Conservation (phyloP, 148 eudicot species). For the Fagopyrum tataricum region DNA sequence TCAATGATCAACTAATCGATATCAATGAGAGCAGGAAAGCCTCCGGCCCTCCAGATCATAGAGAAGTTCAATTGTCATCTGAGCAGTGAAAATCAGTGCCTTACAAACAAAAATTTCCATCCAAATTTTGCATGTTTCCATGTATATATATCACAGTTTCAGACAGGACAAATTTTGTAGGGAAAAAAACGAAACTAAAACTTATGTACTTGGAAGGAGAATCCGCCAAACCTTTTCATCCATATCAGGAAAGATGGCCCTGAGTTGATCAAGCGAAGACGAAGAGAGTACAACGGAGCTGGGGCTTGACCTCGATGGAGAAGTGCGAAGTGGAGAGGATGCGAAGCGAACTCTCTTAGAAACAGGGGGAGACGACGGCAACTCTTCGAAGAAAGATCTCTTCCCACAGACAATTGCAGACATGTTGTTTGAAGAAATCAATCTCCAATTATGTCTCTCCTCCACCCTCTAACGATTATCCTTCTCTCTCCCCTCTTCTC, state of each 20-base stretch:
- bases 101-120: background rate
- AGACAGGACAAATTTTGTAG: no score
- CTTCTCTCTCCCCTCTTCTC: background rate
- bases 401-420: constrained; percentile 14
- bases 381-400: constrained; percentile 59
- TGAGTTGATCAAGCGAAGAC: constrained; percentile 47
- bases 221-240: constrained; percentile 51
- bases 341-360: constrained; percentile 46
- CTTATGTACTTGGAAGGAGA: background rate
- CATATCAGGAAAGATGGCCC: constrained; percentile 61
- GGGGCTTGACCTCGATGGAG: constrained; percentile 31
- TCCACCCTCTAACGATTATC: background rate
- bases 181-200: background rate
- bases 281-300: constrained; percentile 8
- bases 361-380: constrained; percentile 48
- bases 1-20: no score
- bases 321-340: constrained; percentile 49
- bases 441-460: background rate
- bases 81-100: background rate
- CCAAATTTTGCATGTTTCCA: background rate
- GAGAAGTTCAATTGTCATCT: background rate
- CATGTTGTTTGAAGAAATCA: constrained; percentile 12
- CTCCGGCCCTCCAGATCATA: background rate
- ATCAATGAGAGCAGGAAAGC: background rate
- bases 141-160: background rate